phyloP scores from a whole-genome alignment of 441 rosid genomes.

The Hura crepitans region DNA sequence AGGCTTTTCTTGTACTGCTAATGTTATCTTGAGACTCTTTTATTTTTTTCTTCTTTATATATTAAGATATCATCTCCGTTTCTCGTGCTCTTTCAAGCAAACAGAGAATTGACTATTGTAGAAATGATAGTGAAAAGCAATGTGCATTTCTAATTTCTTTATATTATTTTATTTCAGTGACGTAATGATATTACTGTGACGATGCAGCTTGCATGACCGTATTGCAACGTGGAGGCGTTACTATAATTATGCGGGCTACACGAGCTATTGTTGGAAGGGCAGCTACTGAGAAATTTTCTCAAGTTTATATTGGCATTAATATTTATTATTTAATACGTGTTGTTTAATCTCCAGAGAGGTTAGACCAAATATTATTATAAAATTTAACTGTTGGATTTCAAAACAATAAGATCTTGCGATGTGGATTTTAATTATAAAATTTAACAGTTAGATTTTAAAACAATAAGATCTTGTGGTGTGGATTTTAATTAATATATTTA shows the following conservation, averaged over 20 bases:
- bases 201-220: not conserved
- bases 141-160: not conserved
- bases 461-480: no score
- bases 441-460: no score
- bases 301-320: no score
- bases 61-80: not conserved
- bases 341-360: no score
- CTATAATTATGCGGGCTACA: not conserved
- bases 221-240: not conserved
- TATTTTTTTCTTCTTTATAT: not conserved
- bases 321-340: no score
- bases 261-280: not conserved
- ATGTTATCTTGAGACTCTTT: not conserved
- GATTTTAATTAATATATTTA: no score
- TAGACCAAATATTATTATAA: no score
- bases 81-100: not conserved
- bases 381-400: no score
- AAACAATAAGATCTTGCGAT: no score
- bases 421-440: no score
- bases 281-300: not conserved
- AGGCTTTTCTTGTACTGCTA: not conserved
- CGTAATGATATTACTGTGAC: not conserved
- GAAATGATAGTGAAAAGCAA: slow-evolving; percentile 3
- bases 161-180: not conserved
- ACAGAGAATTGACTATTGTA: slow-evolving; percentile 14